Percentiles rank a stretch among this genome's conserved stretches.
Conservation (phyloP, 768 basidiomycete species). For the Tulasnella sp. region DNA sequence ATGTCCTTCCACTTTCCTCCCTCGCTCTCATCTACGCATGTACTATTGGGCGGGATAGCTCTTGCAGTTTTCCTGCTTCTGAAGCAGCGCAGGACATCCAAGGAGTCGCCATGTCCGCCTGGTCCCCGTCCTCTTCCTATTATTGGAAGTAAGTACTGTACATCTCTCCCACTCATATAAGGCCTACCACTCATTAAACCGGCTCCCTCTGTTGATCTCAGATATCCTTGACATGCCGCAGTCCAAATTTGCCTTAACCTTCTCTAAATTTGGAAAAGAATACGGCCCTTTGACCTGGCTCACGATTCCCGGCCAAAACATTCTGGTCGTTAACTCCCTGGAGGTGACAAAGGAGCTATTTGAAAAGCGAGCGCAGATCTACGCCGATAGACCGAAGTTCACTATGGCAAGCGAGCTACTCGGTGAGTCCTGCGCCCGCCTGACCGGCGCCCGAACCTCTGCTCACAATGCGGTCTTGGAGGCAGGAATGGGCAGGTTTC, state of each 20-base stretch:
- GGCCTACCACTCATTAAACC: not conserved
- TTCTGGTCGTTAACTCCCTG: slow-evolving; percentile 4
- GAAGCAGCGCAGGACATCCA: not conserved
- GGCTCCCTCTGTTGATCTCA: not conserved
- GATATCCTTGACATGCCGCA: slow-evolving; percentile 15
- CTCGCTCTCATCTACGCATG: not conserved
- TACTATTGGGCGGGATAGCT: not conserved
- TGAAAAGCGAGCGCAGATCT: not conserved
- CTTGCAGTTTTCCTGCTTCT: not conserved
- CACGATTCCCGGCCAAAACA: not conserved
- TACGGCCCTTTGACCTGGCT: slow-evolving; percentile 24
- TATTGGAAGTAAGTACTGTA: not conserved
- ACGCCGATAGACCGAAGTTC: slow-evolving; percentile 9
- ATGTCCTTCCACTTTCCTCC: not conserved
- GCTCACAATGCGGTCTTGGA: not conserved
- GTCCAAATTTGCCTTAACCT: not conserved
- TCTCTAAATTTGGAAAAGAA: not conserved
- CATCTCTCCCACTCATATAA: not conserved
- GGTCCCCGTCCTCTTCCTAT: not conserved
- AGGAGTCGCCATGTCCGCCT: not conserved
- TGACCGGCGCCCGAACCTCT: not conserved
- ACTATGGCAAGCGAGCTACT: not conserved
- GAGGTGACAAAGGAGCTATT: slow-evolving; percentile 1
- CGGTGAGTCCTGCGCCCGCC: not conserved
- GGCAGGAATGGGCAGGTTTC: not conserved